phyloP scores from a whole-genome alignment of 2,329 filamentous ascomycete species.

The Aspergillus neotritici region DNA sequence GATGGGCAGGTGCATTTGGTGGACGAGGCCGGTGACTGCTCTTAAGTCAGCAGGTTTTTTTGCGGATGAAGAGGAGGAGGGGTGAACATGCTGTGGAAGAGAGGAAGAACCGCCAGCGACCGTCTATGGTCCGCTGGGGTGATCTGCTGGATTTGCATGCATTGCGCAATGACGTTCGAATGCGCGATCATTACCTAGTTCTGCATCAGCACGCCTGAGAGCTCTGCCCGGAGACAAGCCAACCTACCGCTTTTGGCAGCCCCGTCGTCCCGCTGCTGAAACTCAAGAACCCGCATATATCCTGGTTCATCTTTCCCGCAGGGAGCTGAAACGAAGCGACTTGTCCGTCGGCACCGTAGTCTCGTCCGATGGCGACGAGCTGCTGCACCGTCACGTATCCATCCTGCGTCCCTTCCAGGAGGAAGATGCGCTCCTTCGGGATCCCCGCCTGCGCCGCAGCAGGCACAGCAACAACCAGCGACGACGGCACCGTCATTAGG shows the following conservation, averaged over 20 bases:
- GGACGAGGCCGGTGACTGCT: constrained; percentile 55
- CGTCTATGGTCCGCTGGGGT: constrained; percentile 46
- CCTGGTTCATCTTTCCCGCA: constrained; percentile 50
- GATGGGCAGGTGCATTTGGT: constrained; percentile 58
- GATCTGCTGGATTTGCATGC: constrained; percentile 53
- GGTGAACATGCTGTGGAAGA: constrained; percentile 49
- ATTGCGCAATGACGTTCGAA: constrained; percentile 55
- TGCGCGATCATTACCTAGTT: constrained; percentile 48
- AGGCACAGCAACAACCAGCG: constrained; percentile 50
- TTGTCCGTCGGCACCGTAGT: constrained; percentile 40
- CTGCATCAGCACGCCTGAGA: neutral
- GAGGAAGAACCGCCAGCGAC: constrained; percentile 54
- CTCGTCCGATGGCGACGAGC: constrained; percentile 28
- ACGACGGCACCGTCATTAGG: constrained; percentile 52
- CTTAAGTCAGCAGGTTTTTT: neutral
- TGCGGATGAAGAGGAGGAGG: too few species aligned
- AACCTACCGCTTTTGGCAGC: constrained; percentile 41
- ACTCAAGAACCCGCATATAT: constrained; percentile 50
- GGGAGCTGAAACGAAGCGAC: constrained; percentile 47
- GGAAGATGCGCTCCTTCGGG: constrained; percentile 47
- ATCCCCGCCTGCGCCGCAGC: constrained; percentile 53
- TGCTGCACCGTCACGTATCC: constrained; percentile 44
- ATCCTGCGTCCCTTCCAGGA: constrained; percentile 51
- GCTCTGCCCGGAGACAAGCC: constrained; percentile 15
- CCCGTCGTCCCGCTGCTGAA: constrained; percentile 49